Percentiles rank a stretch among this genome's conserved stretches.
phyloP scores from a whole-genome alignment of 2,329 filamentous ascomycete species.

The Ceratocystis ficicola region DNA sequence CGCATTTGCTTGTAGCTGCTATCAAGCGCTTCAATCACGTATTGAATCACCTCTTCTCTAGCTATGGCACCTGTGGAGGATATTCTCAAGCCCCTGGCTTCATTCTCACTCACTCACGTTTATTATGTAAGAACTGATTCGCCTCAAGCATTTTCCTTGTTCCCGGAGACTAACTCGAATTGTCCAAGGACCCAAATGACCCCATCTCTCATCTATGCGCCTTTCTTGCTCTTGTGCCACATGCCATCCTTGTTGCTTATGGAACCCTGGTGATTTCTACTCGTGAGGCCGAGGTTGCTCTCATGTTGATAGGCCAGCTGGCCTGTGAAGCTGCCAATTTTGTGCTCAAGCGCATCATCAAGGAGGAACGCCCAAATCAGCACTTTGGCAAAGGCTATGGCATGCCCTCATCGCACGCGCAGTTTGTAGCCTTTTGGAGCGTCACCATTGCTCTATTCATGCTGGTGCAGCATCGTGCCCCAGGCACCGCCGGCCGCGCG shows the following conservation, averaged over 20 bases:
- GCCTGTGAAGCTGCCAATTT: slow-evolving; percentile 88
- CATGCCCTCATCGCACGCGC: slow-evolving; percentile 89
- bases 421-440: slow-evolving; percentile 88
- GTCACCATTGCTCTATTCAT: slow-evolving; percentile 76
- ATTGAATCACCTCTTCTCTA: not conserved
- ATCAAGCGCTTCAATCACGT: not conserved
- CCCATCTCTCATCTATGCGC: slow-evolving; percentile 76
- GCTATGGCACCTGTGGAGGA: slow-evolving; percentile 13
- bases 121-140: slow-evolving; percentile 58
- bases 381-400: slow-evolving; percentile 89
- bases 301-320: slow-evolving; percentile 88
- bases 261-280: slow-evolving; percentile 81
- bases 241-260: slow-evolving; percentile 82
- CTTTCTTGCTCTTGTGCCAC: slow-evolving; percentile 86
- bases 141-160: slow-evolving; percentile 3
- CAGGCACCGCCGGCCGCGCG: slow-evolving; percentile 37
- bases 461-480: slow-evolving; percentile 44
- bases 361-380: slow-evolving; percentile 76
- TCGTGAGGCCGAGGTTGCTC: slow-evolving; percentile 73
- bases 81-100: slow-evolving; percentile 51
- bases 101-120: slow-evolving; percentile 87
- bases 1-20: not conserved
- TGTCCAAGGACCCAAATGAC: slow-evolving; percentile 62
- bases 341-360: slow-evolving; percentile 75
- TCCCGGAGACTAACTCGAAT: not conserved